Evolutionary conservation across 495 filamentous ascomycete genomes (phyloP).

Genomic region (Mytilinidion resinicola): DNA sequence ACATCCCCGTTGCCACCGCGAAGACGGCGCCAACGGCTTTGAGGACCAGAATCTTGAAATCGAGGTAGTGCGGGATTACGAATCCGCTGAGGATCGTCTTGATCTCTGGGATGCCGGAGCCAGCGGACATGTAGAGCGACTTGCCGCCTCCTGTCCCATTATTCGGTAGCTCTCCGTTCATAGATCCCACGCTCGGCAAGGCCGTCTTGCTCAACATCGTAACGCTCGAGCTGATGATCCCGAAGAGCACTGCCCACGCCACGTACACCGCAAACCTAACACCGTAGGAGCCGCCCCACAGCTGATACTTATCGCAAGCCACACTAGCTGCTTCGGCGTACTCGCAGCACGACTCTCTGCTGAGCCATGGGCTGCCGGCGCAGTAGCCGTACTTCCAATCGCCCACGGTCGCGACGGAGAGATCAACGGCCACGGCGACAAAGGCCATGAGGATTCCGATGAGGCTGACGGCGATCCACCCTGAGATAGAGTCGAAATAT

Average conservation of each 20-base stretch:
- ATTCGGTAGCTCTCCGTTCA: neutral
- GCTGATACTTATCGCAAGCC: slow-evolving; percentile 6
- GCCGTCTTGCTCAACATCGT: slow-evolving; percentile 47
- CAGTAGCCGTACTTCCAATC: slow-evolving; percentile 51
- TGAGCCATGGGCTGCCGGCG: slow-evolving; percentile 38
- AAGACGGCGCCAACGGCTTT: slow-evolving; percentile 51
- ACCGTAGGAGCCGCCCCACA: slow-evolving; percentile 25
- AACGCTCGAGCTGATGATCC: slow-evolving; percentile 42
- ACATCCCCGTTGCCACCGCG: slow-evolving; percentile 51
- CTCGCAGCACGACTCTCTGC: slow-evolving; percentile 42
- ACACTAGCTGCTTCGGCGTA: slow-evolving; percentile 3
- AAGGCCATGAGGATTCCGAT: slow-evolving; percentile 48
- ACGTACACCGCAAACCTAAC: slow-evolving; percentile 43
- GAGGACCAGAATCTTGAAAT: slow-evolving; percentile 47
- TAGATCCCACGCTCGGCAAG: slow-evolving; percentile 38
- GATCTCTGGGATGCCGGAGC: slow-evolving; percentile 52
- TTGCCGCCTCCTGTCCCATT: no score
- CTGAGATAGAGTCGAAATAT: slow-evolving; percentile 40
- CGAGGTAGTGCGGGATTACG: slow-evolving; percentile 48
- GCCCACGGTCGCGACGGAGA: slow-evolving; percentile 43
- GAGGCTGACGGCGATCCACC: slow-evolving; percentile 45
- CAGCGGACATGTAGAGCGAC: slow-evolving; percentile 50
- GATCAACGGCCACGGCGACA: slow-evolving; percentile 48
- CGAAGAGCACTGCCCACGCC: slow-evolving; percentile 43
- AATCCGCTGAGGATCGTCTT: slow-evolving; percentile 52